Evolutionary conservation across 106 monocot species (phyloP).

Genomic region (Apostasia ramifera): DNA sequence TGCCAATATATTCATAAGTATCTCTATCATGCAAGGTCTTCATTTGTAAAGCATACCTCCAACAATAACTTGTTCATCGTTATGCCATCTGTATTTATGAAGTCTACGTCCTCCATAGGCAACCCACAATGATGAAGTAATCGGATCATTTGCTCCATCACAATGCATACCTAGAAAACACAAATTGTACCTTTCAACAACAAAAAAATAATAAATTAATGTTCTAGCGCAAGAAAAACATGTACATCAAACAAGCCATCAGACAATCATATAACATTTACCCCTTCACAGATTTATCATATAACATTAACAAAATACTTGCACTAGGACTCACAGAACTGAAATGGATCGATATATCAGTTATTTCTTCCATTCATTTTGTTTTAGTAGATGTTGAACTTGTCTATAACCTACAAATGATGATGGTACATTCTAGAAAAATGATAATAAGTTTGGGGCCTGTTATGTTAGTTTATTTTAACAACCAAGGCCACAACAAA

Average conservation of each 20-base stretch:
- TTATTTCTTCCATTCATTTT: too few relatives aligned
- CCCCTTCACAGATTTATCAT: too few relatives aligned
- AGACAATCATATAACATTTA: too few relatives aligned
- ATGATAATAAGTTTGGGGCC: too few relatives aligned
- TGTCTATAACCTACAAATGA: too few relatives aligned
- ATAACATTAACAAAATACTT: too few relatives aligned
- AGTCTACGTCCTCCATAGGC: slow-evolving; percentile 77
- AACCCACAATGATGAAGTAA: slow-evolving; percentile 86
- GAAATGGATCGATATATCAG: too few relatives aligned
- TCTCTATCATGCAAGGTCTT: not conserved
- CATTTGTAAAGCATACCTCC: slow-evolving; percentile 39
- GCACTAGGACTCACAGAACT: too few relatives aligned
- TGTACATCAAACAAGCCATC: not conserved
- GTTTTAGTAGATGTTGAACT: too few relatives aligned
- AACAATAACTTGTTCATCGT: slow-evolving; percentile 85
- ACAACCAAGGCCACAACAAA: too few relatives aligned
- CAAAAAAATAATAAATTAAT: not conserved
- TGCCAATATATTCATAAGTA: not conserved
- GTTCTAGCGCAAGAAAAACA: not conserved
- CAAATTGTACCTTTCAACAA: not conserved
- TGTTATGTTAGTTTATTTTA: too few relatives aligned
- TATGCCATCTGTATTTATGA: slow-evolving; percentile 83
- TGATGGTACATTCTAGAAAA: too few relatives aligned
- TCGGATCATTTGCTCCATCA: slow-evolving; percentile 98
- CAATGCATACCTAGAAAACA: slow-evolving; percentile 74